These are phyloP conservation scores for Pugionium cornutum DNA, from an alignment of 345 rosid genomes.

Conservation along the genomic window DNA sequence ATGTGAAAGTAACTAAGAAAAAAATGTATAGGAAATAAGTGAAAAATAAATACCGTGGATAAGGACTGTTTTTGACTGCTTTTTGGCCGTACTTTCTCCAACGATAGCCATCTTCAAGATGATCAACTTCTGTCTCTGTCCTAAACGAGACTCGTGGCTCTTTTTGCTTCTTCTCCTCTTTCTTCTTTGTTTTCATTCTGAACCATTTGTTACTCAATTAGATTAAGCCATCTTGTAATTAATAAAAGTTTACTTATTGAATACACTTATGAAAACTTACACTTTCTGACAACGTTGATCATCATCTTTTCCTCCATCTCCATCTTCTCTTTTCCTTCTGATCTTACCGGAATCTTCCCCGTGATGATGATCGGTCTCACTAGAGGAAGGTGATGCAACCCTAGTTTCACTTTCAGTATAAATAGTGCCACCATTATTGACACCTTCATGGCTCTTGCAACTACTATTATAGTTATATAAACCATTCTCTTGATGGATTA, in stretches of 20 bases:
- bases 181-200: constrained; percentile 55
- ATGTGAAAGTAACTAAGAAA: no score
- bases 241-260: not conserved
- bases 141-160: constrained; percentile 73
- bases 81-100: constrained; percentile 91
- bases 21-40: no score
- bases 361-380: constrained; percentile 53
- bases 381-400: constrained; percentile 56
- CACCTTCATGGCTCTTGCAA: not conserved
- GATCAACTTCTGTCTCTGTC: constrained; percentile 83
- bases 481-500: no score
- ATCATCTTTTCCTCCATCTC: constrained; percentile 42
- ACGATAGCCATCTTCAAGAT: constrained; percentile 82
- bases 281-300: constrained; percentile 53
- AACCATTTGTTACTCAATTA: constrained; percentile 11
- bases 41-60: constrained; percentile 51
- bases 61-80: constrained; percentile 78
- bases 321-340: constrained; percentile 37
- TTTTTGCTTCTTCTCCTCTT: constrained; percentile 57
- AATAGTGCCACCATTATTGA: constrained; percentile 21
- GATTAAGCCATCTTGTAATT: constrained; percentile 4
- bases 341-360: constrained; percentile 55
- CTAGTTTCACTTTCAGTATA: constrained; percentile 16
- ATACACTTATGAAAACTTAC: constrained; percentile 37
- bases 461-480: no score